Conservation (phyloP, 2,329 filamentous ascomycete species). For the Fusarium papillatum region DNA sequence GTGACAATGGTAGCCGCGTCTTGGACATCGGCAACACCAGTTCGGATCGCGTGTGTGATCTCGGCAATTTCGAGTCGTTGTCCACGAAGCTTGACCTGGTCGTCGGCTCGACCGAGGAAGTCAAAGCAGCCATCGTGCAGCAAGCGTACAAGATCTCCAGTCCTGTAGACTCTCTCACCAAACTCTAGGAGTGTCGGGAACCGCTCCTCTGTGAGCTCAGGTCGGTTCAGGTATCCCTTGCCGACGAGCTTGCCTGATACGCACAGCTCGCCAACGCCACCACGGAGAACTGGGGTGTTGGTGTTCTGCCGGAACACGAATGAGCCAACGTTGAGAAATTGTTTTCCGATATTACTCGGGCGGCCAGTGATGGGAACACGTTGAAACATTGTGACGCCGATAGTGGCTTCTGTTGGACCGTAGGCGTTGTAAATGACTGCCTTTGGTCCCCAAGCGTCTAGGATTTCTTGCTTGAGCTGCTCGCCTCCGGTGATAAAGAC, state of each 20-base stretch:
- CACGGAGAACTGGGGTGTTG: conserved; percentile 78
- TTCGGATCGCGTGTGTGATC: conserved; percentile 86
- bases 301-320: conserved; percentile 82
- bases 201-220: conserved; percentile 80
- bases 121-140: conserved; percentile 86
- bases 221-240: conserved; percentile 87
- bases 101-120: conserved; percentile 89
- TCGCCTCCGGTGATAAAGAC: conserved; percentile 97
- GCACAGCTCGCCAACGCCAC: conserved; percentile 89
- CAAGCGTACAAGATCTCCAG: conserved; percentile 88
- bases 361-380: conserved; percentile 83
- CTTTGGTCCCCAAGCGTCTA: conserved; percentile 86
- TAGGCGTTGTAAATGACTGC: conserved; percentile 93
- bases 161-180: conserved; percentile 81
- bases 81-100: conserved; percentile 92
- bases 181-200: conserved; percentile 76
- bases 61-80: conserved; percentile 92
- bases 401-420: conserved; percentile 93
- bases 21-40: conserved; percentile 66
- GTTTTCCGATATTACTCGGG: conserved; percentile 88
- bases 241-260: conserved; percentile 90
- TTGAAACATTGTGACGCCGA: conserved; percentile 92
- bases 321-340: conserved; percentile 90
- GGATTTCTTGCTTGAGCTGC: conserved; percentile 87
- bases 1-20: conserved; percentile 84